These are phyloP conservation scores for Lumnitzera littorea DNA, from an alignment of 345 rosid species.

Conservation along the genomic window DNA sequence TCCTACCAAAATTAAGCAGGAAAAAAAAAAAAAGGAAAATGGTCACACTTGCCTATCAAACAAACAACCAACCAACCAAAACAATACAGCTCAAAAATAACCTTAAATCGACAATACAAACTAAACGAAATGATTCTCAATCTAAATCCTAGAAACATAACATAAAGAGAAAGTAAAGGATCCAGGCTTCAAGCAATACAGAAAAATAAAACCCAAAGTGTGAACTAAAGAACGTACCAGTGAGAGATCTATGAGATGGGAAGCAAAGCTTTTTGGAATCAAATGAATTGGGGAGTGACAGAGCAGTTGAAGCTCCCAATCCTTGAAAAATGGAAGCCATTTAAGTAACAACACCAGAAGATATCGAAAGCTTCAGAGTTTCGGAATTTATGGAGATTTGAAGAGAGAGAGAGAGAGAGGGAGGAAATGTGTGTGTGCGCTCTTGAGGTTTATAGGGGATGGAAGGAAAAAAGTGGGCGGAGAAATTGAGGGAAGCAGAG, in stretches of 20 bases:
- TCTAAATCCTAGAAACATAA: constrained; percentile 1
- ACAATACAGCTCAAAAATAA: background rate
- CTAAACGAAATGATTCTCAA: background rate
- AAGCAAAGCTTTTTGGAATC: constrained; percentile 38
- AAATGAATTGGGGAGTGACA: constrained; percentile 34
- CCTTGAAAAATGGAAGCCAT: constrained; percentile 68
- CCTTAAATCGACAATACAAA: too few species aligned
- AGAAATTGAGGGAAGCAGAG: constrained; percentile 28
- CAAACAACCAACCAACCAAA: constrained; percentile 1
- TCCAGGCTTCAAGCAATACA: too few species aligned
- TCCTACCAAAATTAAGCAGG: constrained; percentile 40
- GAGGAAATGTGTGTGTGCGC: background rate
- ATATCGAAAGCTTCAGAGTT: constrained; percentile 3
- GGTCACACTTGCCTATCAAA: background rate
- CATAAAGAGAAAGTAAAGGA: background rate
- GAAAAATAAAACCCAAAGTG: background rate
- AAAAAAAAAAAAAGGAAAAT: background rate
- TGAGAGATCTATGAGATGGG: constrained; percentile 34
- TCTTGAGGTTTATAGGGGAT: constrained; percentile 10
- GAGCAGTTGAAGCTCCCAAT: constrained; percentile 47
- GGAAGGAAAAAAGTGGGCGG: constrained; percentile 31
- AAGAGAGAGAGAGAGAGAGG: background rate
- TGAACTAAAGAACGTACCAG: constrained; percentile 27
- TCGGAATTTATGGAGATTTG: constrained; percentile 6
- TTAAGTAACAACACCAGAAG: background rate